Evolutionary conservation across 345 rosid genomes (phyloP).

Genomic region (Citrus unshiu): DNA sequence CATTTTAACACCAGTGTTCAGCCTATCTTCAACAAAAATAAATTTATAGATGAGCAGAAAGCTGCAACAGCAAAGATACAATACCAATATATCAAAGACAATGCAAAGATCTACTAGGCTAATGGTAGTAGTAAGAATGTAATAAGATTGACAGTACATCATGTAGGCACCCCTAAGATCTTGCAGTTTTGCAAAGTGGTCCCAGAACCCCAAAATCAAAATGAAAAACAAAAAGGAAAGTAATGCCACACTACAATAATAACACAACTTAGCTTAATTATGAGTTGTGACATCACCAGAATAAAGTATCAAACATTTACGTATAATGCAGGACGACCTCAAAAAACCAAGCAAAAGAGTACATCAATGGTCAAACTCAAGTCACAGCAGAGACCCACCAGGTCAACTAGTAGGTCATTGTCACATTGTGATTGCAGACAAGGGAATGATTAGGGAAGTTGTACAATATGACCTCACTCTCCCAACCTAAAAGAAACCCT

Average conservation of each 20-base stretch:
- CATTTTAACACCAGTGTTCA: background rate
- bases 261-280: background rate
- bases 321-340: background rate
- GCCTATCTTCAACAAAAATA: background rate
- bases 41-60: background rate
- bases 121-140: background rate
- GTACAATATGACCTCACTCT: background rate
- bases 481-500: background rate
- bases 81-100: background rate
- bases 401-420: background rate
- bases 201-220: too few relatives aligned
- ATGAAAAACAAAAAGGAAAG: background rate
- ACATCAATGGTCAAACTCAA: background rate
- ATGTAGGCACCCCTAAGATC: background rate
- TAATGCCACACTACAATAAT: background rate
- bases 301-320: background rate
- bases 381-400: background rate
- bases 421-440: background rate
- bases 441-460: background rate
- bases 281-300: background rate
- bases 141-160: background rate
- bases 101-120: background rate
- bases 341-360: background rate
- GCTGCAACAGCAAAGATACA: background rate
- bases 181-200: background rate